A percentile compares a stretch with the other conserved stretches of the same genome.
These are phyloP conservation scores for Colletotrichum lindemuthianum DNA, from an alignment of 2,329 filamentous ascomycete genomes.

Conservation along the genomic window DNA sequence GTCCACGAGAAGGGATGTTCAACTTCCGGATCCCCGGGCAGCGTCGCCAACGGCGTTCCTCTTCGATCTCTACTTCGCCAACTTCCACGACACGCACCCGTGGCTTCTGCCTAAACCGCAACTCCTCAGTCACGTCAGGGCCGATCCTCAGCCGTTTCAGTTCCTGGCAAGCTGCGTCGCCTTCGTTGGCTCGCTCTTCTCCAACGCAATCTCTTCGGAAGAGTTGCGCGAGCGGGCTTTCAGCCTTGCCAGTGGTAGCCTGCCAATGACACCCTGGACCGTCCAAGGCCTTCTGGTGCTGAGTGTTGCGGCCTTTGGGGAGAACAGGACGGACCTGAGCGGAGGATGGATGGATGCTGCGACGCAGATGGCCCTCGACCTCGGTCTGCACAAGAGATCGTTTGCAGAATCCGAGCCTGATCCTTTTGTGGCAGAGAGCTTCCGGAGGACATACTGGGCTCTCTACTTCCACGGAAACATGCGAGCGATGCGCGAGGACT, in stretches of 20 bases:
- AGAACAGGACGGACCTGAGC: conserved; percentile 43
- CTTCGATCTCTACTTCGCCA: conserved; percentile 43
- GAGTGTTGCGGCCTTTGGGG: conserved; percentile 44
- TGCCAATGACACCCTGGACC: conserved; percentile 47
- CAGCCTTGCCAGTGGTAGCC: conserved; percentile 44
- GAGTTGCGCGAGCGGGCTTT: conserved; percentile 46
- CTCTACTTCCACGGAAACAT: conserved; percentile 46
- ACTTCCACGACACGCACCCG: conserved; percentile 38
- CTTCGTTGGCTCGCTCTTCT: conserved; percentile 52
- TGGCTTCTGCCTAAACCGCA: conserved; percentile 34
- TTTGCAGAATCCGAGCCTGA: conserved; percentile 47
- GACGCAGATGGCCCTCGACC: conserved; percentile 44
- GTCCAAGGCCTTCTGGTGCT: conserved; percentile 47
- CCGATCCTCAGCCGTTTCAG: conserved; percentile 31
- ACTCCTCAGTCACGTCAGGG: conserved; percentile 25
- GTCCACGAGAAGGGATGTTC: conserved; percentile 36
- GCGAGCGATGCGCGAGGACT: conserved; percentile 38
- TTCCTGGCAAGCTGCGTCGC: conserved; percentile 47
- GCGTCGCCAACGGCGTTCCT: conserved; percentile 31
- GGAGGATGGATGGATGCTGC: conserved; percentile 43
- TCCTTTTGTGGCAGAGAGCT: conserved; percentile 51
- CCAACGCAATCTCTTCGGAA: conserved; percentile 41
- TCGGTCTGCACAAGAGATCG: conserved; percentile 46
- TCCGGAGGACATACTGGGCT: conserved; percentile 53
- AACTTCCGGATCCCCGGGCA: conserved; percentile 22